Evolutionary conservation across 2,329 filamentous ascomycete species (phyloP), one percentile per base, ranked within the genome.

Genomic region (Ascochyta viciae-villosae): DNA sequence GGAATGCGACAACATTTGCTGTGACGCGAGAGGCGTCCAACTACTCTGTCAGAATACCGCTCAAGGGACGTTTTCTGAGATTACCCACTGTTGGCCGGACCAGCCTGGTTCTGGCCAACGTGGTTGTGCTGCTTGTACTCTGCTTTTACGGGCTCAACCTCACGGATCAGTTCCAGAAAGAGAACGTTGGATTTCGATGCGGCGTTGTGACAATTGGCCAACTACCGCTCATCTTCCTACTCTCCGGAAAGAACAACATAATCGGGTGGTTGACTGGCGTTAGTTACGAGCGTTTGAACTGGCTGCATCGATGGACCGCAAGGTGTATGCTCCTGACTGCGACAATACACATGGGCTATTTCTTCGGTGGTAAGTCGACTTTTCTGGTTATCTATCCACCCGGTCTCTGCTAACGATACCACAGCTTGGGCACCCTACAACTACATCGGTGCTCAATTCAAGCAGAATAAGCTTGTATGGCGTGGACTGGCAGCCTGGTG

Each of bases 281-380:
- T 9, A 86, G 87, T 57, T 86, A 90, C 66, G 88, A 91, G 74
- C 82, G 86, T 8, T 77, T 91, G 54, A 90, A 89, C 70, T 91
- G 88, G 88, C 74, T 90, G 48, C 89, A 91, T 66, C 83, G 89
- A 57, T 91, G 89, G 88, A 84, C 87, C 9, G 87, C 85, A 3
- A 82, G 89, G 55, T 88, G 86, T 51, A 84, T 91, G 76, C 82
- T 91, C 33, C 76, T 90, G 15, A 89, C 86, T 0, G 85, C 85
- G 1, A 87, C 87, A 1, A 81, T 90, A 3, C 89, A 91, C 64
- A 87, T 89, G 57, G 89, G 85, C 63, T 85, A 89, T 71, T 91
- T 90, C 71, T 87, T 86, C 75, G 62, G 62, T 48, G 44, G 51
- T 56, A 54, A 1, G 55, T 44, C 15, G 6, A 7, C 6, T 13